Percentiles rank a stretch among this genome's conserved stretches.
Conservation (phyloP, 306 rosid genomes). For the Hippophae gyantsensis region DNA sequence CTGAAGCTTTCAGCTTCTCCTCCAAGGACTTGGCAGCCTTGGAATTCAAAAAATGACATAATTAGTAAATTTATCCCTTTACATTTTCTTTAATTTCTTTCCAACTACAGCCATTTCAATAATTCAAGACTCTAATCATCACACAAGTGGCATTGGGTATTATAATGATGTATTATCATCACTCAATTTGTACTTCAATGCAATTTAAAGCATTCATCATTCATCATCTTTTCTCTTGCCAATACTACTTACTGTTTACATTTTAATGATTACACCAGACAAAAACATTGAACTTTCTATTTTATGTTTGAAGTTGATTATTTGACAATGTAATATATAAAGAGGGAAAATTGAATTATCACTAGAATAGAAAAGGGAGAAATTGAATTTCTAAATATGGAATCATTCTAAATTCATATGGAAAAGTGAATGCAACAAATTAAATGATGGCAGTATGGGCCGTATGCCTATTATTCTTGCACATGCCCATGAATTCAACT, state of each 20-base stretch:
- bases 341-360: no score
- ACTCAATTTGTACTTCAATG: not conserved
- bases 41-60: constrained; percentile 16
- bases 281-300: no score
- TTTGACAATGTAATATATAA: no score
- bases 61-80: not conserved
- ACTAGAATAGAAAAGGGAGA: no score
- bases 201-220: not conserved
- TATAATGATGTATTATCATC: not conserved
- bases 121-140: constrained; percentile 6
- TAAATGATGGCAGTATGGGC: no score
- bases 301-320: no score
- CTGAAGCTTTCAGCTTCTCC: constrained; percentile 79
- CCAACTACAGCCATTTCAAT: not conserved
- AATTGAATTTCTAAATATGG: no score
- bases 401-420: no score
- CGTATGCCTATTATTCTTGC: no score
- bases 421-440: no score
- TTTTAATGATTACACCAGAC: not conserved
- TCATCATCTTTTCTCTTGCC: not conserved
- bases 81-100: not conserved
- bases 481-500: no score
- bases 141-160: not conserved
- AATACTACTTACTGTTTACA: no score
- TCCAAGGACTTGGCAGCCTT: constrained; percentile 87